Evolutionary conservation across 2,329 filamentous ascomycete genomes (phyloP).

Genomic region (Cyphellophora europaea): DNA sequence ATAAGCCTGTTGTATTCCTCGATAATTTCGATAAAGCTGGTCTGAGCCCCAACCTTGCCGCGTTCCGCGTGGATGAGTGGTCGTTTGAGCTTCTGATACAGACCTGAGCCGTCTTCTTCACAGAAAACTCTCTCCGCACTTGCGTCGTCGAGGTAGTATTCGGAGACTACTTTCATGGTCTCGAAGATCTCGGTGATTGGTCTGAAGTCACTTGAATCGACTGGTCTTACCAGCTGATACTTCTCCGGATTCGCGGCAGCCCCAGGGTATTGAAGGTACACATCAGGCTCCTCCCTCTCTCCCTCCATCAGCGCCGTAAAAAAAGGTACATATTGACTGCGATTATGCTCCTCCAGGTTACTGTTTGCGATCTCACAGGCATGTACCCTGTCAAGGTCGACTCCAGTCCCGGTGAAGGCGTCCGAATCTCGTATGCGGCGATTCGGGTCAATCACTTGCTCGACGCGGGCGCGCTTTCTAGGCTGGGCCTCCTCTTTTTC

Average conservation of each 20-base stretch:
- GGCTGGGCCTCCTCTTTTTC: constrained; percentile 19
- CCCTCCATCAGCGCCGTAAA: constrained; percentile 40
- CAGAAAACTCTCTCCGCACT: constrained; percentile 61
- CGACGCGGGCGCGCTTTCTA: constrained; percentile 31
- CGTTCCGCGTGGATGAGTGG: constrained; percentile 57
- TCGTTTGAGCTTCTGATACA: constrained; percentile 67
- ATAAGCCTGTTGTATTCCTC: constrained; percentile 69
- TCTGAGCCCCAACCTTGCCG: constrained; percentile 27
- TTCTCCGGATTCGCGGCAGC: constrained; percentile 53
- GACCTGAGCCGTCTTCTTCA: constrained; percentile 52
- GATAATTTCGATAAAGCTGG: constrained; percentile 65
- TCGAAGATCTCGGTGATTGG: constrained; percentile 59
- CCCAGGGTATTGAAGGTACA: constrained; percentile 80
- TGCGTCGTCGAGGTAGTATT: constrained; percentile 67
- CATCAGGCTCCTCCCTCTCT: constrained; percentile 32
- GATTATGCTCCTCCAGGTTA: constrained; percentile 27
- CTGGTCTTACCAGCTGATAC: constrained; percentile 71
- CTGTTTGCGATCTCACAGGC: constrained; percentile 37
- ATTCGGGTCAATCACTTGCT: constrained; percentile 33
- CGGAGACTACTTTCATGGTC: constrained; percentile 59
- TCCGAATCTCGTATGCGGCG: constrained; percentile 34
- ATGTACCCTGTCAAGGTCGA: constrained; percentile 36
- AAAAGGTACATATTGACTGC: constrained; percentile 18
- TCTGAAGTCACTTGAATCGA: constrained; percentile 60
- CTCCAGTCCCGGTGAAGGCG: constrained; percentile 33